phyloP scores from a whole-genome alignment of 1,284 basidiomycete species.

The Pisolithus thermaeus region DNA sequence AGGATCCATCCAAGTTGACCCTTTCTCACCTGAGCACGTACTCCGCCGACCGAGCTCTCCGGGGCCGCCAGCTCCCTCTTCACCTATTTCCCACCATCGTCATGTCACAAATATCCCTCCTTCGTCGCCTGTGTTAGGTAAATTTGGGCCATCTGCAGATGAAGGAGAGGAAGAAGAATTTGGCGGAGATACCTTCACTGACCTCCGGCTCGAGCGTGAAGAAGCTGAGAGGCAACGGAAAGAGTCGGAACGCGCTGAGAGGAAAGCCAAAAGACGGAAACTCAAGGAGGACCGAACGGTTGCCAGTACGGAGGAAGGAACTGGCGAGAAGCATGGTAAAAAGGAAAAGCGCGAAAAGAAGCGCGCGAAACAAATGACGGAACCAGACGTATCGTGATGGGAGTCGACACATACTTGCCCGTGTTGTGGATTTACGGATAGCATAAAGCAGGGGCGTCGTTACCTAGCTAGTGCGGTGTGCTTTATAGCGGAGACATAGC shows the following conservation, averaged over 20 bases:
- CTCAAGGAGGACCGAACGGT: slow-evolving; percentile 14
- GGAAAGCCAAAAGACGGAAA: slow-evolving; percentile 32
- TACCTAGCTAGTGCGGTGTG: not conserved
- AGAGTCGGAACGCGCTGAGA: slow-evolving; percentile 25
- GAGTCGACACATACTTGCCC: not conserved
- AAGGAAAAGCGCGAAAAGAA: slow-evolving; percentile 17
- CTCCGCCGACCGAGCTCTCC: slow-evolving; percentile 21
- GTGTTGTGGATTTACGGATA: not conserved
- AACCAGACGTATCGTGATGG: slow-evolving; percentile 1
- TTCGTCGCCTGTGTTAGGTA: slow-evolving; percentile 20
- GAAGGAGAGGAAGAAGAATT: slow-evolving; percentile 26
- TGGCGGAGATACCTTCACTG: slow-evolving; percentile 33
- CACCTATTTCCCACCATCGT: not conserved
- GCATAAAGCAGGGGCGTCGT: not conserved
- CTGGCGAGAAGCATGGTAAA: slow-evolving; percentile 5
- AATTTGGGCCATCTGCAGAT: slow-evolving; percentile 23
- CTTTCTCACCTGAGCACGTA: slow-evolving; percentile 67
- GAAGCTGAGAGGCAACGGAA: slow-evolving; percentile 29
- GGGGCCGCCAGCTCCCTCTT: not conserved
- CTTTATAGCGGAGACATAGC: no score
- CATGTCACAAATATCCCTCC: not conserved
- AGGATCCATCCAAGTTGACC: slow-evolving; percentile 84
- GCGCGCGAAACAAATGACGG: slow-evolving; percentile 10
- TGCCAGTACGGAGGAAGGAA: slow-evolving; percentile 3
- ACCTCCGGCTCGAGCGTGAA: slow-evolving; percentile 30